These are phyloP conservation scores for Pterocarpus santalinus DNA, from an alignment of 306 rosid genomes.

Conservation along the genomic window DNA sequence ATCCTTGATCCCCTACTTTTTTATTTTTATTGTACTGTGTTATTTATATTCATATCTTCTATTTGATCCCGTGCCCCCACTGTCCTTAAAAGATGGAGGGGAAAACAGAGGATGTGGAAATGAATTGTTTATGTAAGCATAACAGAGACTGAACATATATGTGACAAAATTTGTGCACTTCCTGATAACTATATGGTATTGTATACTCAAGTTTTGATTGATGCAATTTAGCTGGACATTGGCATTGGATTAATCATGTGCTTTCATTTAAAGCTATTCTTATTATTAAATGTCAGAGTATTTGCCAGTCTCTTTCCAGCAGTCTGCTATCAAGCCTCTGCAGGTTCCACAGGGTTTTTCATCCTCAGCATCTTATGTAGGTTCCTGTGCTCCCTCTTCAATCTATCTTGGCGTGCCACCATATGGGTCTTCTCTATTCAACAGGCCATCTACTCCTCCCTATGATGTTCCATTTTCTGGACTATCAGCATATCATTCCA, in stretches of 20 bases:
- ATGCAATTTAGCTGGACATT: conserved; percentile 32
- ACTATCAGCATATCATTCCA: conserved; percentile 95
- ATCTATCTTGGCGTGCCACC: conserved; percentile 94
- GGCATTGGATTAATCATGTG: background rate
- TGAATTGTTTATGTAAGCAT: conserved; percentile 11
- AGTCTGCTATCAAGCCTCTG: conserved; percentile 85
- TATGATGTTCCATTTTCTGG: conserved; percentile 93
- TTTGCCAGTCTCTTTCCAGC: conserved; percentile 56
- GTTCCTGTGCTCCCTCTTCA: conserved; percentile 86
- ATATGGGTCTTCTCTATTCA: conserved; percentile 90
- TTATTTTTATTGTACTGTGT: background rate
- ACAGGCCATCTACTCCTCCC: conserved; percentile 88
- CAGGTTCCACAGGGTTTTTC: conserved; percentile 83
- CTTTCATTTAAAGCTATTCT: background rate
- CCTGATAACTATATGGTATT: background rate
- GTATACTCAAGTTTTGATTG: conserved; percentile 11
- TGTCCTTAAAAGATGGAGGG: background rate
- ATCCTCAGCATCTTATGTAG: conserved; percentile 78
- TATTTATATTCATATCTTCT: background rate
- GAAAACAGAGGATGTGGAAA: background rate
- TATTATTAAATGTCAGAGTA: background rate
- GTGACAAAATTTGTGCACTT: background rate
- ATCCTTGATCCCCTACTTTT: background rate
- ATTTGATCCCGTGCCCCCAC: conserved; percentile 51
- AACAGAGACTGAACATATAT: background rate